Percentiles rank a stretch among this genome's conserved stretches.
These are phyloP conservation scores for Bonia amplexicaulis DNA, from an alignment of 176 grass and related monocot genomes.

Conservation along the genomic window DNA sequence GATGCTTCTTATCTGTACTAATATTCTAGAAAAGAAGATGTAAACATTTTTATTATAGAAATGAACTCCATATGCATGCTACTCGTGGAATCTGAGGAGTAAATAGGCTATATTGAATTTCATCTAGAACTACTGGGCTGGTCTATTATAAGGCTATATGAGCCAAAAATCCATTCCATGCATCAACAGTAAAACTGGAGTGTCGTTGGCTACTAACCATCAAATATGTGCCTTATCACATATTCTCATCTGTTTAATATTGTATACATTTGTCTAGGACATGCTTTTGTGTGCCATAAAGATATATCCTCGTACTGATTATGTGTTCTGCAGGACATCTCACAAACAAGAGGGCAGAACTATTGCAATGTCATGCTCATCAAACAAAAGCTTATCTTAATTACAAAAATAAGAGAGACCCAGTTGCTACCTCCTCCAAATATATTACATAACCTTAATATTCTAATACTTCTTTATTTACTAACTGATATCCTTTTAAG, in stretches of 20 bases:
- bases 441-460: not conserved
- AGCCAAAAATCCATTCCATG: not conserved
- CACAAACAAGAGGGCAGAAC: not conserved
- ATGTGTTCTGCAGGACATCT: not conserved
- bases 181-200: not conserved
- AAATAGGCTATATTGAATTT: not conserved
- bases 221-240: not conserved
- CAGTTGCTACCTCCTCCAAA: not conserved
- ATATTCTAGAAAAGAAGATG: not conserved
- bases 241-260: not conserved
- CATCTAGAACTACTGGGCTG: not conserved
- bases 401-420: not conserved
- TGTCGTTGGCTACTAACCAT: not conserved
- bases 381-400: not conserved
- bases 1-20: conserved; percentile 5
- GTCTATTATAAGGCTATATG: not conserved
- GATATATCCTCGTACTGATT: not conserved
- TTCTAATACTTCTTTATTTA: not conserved
- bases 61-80: conserved; percentile 12
- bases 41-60: conserved; percentile 33
- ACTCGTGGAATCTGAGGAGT: conserved; percentile 31
- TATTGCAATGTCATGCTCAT: not conserved
- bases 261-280: not conserved
- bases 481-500: not conserved
- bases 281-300: not conserved